Evolutionary conservation across 208 protist species (phyloP).

Genomic region (Leishmania guyanensis): DNA sequence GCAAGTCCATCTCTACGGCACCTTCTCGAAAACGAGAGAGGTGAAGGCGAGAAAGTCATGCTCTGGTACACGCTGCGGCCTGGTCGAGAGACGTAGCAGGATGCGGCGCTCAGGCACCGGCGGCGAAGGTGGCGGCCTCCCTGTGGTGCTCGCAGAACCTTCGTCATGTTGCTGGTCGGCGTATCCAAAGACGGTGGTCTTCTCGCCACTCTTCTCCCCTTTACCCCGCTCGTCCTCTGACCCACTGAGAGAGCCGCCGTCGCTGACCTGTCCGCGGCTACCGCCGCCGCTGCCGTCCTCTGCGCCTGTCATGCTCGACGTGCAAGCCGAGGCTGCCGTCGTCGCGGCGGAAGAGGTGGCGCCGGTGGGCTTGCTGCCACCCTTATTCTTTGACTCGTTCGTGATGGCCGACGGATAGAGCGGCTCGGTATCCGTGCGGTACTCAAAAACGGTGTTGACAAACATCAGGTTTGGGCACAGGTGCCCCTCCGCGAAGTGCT

Average conservation of each 20-base stretch:
- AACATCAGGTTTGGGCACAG: constrained; percentile 36
- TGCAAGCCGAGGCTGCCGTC: constrained; percentile 4
- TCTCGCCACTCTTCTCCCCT: neutral
- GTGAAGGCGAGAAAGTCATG: constrained; percentile 34
- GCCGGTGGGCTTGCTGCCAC: neutral
- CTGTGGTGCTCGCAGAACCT: neutral
- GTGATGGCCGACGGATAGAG: neutral
- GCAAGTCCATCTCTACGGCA: constrained; percentile 5
- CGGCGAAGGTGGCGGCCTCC: neutral
- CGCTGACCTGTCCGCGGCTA: constrained; percentile 6
- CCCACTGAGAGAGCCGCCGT: neutral
- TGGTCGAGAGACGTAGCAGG: constrained; percentile 27
- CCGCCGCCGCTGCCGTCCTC: constrained; percentile 19
- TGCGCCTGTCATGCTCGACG: constrained; percentile 13
- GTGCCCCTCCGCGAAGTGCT: constrained; percentile 33
- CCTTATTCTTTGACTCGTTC: neutral
- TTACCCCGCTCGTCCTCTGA: neutral
- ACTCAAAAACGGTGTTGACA: constrained; percentile 26
- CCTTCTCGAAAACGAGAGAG: constrained; percentile 31
- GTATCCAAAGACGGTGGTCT: neutral
- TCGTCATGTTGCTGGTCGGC: neutral
- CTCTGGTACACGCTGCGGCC: constrained; percentile 26
- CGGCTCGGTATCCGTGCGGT: constrained; percentile 27
- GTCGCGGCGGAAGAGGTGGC: constrained; percentile 3
- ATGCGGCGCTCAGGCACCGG: constrained; percentile 7